Evolutionary conservation across 1,284 basidiomycete species (phyloP), one percentile per base, ranked within the genome.

Genomic region (Taiwanofungus camphoratus): DNA sequence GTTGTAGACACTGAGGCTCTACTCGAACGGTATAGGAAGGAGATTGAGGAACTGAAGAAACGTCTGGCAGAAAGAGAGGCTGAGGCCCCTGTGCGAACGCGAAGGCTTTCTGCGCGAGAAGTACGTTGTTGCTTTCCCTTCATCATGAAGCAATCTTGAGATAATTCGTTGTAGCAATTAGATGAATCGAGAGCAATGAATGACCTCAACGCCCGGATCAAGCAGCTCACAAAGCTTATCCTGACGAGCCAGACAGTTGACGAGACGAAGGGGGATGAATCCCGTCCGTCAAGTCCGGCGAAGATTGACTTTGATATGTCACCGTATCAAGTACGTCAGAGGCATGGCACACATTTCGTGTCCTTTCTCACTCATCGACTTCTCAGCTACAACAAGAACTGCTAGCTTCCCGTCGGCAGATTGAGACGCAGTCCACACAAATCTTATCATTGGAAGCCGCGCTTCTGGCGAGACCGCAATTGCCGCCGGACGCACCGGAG

Each of bases 1-100:
- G 75, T 97, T 16, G 80, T 93, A 5, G 92, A 95, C 56, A 92
- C 91, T 0, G 91, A 93, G 52, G 92, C 92, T 0, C 73, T 97
- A 21, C 88, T 97, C 48, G 84, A 89, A 66, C 77, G 92, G 45
- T 97, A 97, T 63, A 77, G 87, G 53, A 86, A 85, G 58, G 91
- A 95, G 65, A 94, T 95, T 49, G 88, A 89, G 24, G 87, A 92
- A 35, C 77, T 94, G 44, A 87, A 80, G 66, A 67, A 61, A 5
- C 68, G 85, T 26, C 67, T 92, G 26, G 64, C 73, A 21, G 83
- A 89, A 53, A 72, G 80, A 36, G 87, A 90, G 60, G 73, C 74
- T 8, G 70, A 69, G 5, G 66, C 67, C 5, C 73, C 77, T 33
- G 71, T 70, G 29, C 67, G 71, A 46, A 70, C 67, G 35, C 70